Evolutionary conservation across 225 moss, liverwort and hornwort genomes (phyloP), one percentile per base, ranked within the genome.

Genomic region (Sphagnum tenellum): DNA sequence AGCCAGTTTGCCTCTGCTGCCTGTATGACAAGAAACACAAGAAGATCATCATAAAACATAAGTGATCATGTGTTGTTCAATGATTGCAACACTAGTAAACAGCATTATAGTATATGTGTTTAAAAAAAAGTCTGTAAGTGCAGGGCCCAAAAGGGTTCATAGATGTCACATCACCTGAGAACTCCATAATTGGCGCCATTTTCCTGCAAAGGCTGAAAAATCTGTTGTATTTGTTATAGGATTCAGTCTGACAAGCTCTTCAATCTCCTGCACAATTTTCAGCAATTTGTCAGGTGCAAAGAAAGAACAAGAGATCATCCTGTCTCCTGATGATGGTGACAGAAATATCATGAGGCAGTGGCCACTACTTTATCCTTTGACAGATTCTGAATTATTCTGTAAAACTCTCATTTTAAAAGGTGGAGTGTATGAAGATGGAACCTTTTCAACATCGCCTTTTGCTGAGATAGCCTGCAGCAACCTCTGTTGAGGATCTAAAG

Each of bases 1-100:
- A 92, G 89, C 95, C 95, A 96, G 67, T 89, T 96, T 46, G 92
- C 92, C 62, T 85, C 83, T 61, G 70, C 67, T 66, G 89, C 80
- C 95, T 96, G 82, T 50, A 64, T 45, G 12, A 72, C 49, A 56
- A n/a, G 45, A 74, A 6, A 61, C 3, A 10, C 49, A 13, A 64
- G 0, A 29, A 29, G 29, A 29, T 29, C 1, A 29, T 29, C 29
- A 29, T 29, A 29, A 29, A 29, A 0, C 29, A 1, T 29, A 29
- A 29, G 29, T 29, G 29, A 29, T 29, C 29, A 29, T 29, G 29
- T 29, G 29, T 29, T 29, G 29, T 29, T 29, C 29, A 29, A 29
- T 29, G 29, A 29, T 29, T 29, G 29, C 29, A 29, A 29, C 29
- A 29, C 29, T 29, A 29, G 29, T 0, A 29, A 29, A 29, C 29